Base-by-base conservation (phyloP, 2,329 filamentous ascomycete genomes). In the Colletotrichum filicis region DNA sequence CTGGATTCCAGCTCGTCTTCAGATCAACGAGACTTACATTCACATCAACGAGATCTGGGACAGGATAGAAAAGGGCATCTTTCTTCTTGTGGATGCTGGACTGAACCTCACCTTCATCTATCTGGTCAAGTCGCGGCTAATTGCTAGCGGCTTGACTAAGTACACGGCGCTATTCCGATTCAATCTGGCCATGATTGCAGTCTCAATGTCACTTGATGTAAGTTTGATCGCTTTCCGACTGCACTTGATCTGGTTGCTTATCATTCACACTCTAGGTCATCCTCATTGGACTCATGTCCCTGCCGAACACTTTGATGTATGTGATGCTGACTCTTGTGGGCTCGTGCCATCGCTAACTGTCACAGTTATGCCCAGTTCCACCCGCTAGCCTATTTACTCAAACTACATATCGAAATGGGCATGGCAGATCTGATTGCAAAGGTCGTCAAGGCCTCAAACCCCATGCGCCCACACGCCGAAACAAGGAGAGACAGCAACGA, bases 351-450 rank as follows among this genome's bases (percentile, higher is more conserved):
- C 1, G 46, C 65, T 66, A 5, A 65, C 2, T 3, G 0, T 3
- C 3, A 0, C 5, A 81, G 79, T 0, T 81, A 79, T 8, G 67
- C 81, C 0, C 78, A 78, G 0, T 81, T 81, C n/a, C 85, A 87
- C n/a, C 85, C 85, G 0, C 78, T 88, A 0, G 85, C 84, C 8
- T 87, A 87, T 71, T 79, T 87, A 0, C 79, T 87, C 12, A 88
- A 88, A 62, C 79, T 88, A 8, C 84, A 87, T 59, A 87, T 88
- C 68, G 86, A 87, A 69, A 85, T 88, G 83, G 82, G 81, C 19
- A 87, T 88, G 85, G 85, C 86, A 61, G 84, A 85, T 30, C 82
- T 88, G 5, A 87, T 87, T 72, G 82, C 77, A 3, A 84, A 82
- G 37, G 77, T 81, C 3, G 75, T 80, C 1, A 64, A 56, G 28